Percentiles rank a stretch among this genome's conserved stretches.
phyloP scores from a whole-genome alignment of 225 moss, liverwort and hornwort genomes.

The Antitrichia curtipendula region DNA sequence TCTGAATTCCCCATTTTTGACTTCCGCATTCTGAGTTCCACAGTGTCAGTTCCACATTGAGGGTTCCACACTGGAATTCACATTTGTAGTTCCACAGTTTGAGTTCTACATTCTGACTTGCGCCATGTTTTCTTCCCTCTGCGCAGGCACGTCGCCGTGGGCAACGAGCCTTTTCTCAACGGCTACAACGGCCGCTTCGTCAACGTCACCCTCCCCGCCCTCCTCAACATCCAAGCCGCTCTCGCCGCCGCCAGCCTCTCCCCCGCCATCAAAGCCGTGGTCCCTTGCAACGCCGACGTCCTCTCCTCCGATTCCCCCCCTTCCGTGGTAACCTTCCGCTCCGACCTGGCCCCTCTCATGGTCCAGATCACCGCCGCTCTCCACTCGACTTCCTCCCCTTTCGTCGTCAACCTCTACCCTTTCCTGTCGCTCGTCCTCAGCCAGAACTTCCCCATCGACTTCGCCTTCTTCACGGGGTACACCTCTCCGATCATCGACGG shows the following conservation, averaged over 20 bases:
- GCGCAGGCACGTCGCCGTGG: constrained; percentile 51
- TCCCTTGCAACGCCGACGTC: constrained; percentile 81
- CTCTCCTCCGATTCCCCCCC: constrained; percentile 15
- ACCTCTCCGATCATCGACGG: neutral
- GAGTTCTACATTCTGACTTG: neutral
- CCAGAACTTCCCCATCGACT: constrained; percentile 47
- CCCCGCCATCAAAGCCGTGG: constrained; percentile 29
- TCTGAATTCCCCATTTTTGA: neutral
- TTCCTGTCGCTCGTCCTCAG: constrained; percentile 55
- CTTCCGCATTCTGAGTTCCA: neutral
- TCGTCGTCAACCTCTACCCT: constrained; percentile 64
- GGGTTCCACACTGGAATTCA: too few relatives aligned
- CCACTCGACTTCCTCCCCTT: constrained; percentile 42
- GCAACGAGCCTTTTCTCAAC: constrained; percentile 75
- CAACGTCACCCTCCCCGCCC: constrained; percentile 30
- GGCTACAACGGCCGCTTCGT: constrained; percentile 48
- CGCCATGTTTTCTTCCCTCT: neutral
- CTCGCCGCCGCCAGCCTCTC: constrained; percentile 20
- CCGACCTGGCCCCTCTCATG: constrained; percentile 52
- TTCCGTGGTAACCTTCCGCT: constrained; percentile 33
- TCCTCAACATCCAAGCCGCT: constrained; percentile 51
- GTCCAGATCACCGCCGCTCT: constrained; percentile 1
- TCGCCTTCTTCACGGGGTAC: constrained; percentile 45
- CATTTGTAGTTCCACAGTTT: neutral
- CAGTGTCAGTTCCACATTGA: too few relatives aligned